These are phyloP conservation scores for Simplicillium aogashimaense DNA, from an alignment of 2,329 filamentous ascomycete species.

Conservation along the genomic window DNA sequence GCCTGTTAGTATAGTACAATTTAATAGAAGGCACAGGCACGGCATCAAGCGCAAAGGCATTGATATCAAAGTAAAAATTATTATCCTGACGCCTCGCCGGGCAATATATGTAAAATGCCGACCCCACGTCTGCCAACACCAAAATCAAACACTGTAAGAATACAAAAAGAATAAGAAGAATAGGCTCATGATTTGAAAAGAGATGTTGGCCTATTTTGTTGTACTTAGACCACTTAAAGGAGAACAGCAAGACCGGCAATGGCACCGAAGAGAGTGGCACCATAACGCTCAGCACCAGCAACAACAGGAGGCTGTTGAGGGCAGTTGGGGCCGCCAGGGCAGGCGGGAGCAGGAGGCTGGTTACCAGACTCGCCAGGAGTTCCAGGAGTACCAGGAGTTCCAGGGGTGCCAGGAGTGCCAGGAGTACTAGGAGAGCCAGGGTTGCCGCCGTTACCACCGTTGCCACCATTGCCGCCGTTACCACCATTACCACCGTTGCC, in stretches of 20 bases:
- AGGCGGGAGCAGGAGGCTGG: neutral
- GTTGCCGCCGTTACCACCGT: neutral
- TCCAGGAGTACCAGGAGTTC: neutral
- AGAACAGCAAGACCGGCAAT: slow-evolving; percentile 13
- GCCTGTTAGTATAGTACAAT: too few species aligned
- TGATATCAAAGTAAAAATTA: too few species aligned
- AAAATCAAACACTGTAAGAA: too few species aligned
- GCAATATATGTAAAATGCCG: too few species aligned
- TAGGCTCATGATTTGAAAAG: too few species aligned
- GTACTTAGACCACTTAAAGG: slow-evolving; percentile 8
- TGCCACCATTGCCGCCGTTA: neutral
- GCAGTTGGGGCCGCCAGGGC: slow-evolving; percentile 1
- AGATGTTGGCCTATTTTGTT: too few species aligned
- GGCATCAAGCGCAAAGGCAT: too few species aligned
- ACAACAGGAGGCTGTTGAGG: slow-evolving; percentile 7
- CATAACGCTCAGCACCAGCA: slow-evolving; percentile 11
- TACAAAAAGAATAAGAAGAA: too few species aligned
- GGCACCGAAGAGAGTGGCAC: slow-evolving; percentile 12
- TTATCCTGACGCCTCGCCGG: too few species aligned
- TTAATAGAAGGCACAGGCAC: too few species aligned
- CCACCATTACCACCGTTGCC: neutral
- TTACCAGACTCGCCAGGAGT: neutral
- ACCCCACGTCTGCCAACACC: too few species aligned
- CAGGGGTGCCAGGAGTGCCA: neutral
- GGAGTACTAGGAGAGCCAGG: neutral